Percentiles rank a stretch among this genome's conserved stretches.
These are phyloP conservation scores for Penicillium sp. DNA, from an alignment of 2,329 filamentous ascomycete genomes.

Conservation along the genomic window DNA sequence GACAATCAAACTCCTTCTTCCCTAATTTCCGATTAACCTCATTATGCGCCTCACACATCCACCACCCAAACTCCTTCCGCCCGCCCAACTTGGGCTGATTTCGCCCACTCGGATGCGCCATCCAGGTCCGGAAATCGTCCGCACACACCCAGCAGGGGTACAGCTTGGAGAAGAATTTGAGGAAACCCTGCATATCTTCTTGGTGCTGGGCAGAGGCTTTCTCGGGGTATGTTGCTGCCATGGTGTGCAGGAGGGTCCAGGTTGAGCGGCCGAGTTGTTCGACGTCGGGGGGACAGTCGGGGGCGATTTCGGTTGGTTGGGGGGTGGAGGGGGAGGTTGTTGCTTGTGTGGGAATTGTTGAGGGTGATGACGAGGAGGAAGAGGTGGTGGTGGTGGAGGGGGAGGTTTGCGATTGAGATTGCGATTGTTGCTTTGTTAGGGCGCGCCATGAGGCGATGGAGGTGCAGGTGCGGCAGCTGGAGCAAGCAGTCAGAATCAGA, in stretches of 20 bases:
- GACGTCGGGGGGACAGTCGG: slow-evolving; percentile 88
- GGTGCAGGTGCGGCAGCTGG: slow-evolving; percentile 52
- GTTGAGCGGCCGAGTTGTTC: slow-evolving; percentile 81
- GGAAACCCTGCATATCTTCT: slow-evolving; percentile 73
- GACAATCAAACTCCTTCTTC: slow-evolving; percentile 88
- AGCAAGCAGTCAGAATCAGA: background rate
- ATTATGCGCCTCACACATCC: slow-evolving; percentile 56
- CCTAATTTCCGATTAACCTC: slow-evolving; percentile 71
- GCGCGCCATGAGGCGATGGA: slow-evolving; percentile 50
- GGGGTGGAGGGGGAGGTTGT: slow-evolving; percentile 36
- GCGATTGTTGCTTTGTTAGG: slow-evolving; percentile 43
- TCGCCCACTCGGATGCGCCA: slow-evolving; percentile 58
- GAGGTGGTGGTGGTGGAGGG: slow-evolving; percentile 15
- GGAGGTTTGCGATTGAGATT: slow-evolving; percentile 7
- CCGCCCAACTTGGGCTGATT: slow-evolving; percentile 65
- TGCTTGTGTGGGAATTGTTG: slow-evolving; percentile 37
- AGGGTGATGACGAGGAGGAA: background rate
- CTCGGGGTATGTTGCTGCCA: slow-evolving; percentile 83
- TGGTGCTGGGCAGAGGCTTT: slow-evolving; percentile 69
- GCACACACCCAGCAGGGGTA: slow-evolving; percentile 98
- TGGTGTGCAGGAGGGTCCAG: slow-evolving; percentile 92
- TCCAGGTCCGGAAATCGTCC: slow-evolving; percentile 83
- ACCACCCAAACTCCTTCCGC: slow-evolving; percentile 50
- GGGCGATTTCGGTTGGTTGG: slow-evolving; percentile 37
- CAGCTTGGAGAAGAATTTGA: slow-evolving; percentile 76